Percentiles rank a stretch among this genome's conserved stretches.
Evolutionary conservation across 1,284 basidiomycete species (phyloP).

Genomic region (Agaricales sp.): DNA sequence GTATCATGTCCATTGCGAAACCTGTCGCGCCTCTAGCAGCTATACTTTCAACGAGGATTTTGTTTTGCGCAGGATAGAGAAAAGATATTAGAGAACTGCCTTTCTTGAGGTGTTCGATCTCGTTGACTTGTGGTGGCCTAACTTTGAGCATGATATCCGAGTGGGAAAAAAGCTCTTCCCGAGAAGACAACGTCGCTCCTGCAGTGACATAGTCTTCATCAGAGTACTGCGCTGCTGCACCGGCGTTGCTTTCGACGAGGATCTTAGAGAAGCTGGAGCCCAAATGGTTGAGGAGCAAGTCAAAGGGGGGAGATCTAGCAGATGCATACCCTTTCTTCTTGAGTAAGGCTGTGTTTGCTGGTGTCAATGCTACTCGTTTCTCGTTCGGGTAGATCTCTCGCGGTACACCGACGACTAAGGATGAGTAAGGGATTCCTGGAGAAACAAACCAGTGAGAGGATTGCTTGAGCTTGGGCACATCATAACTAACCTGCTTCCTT

Average conservation of each 20-base stretch:
- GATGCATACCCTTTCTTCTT: constrained; percentile 67
- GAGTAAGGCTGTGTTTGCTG: constrained; percentile 60
- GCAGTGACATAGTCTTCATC: constrained; percentile 70
- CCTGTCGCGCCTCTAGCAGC: constrained; percentile 39
- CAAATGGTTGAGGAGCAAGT: neutral
- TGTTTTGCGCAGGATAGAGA: constrained; percentile 75
- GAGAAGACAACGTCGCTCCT: constrained; percentile 65
- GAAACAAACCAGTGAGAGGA: constrained; percentile 8
- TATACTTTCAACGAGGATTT: constrained; percentile 55
- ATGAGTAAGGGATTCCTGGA: constrained; percentile 57
- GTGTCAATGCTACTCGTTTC: constrained; percentile 70
- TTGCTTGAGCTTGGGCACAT: neutral
- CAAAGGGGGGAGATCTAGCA: neutral
- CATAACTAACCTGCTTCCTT: constrained; percentile 1
- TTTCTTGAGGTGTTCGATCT: constrained; percentile 48
- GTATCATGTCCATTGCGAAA: constrained; percentile 74
- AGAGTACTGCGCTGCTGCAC: constrained; percentile 62
- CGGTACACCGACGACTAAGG: constrained; percentile 69
- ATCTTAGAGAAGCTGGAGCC: constrained; percentile 21
- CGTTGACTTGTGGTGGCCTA: constrained; percentile 55
- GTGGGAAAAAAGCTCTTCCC: constrained; percentile 47
- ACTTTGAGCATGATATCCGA: constrained; percentile 80
- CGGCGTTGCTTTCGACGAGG: constrained; percentile 65
- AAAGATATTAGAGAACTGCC: constrained; percentile 78
- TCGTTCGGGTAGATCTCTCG: constrained; percentile 68